Percentiles rank a stretch among this genome's conserved stretches.
Conservation (phyloP, 768 basidiomycete species). For the Pleurotus citrinopileatus region DNA sequence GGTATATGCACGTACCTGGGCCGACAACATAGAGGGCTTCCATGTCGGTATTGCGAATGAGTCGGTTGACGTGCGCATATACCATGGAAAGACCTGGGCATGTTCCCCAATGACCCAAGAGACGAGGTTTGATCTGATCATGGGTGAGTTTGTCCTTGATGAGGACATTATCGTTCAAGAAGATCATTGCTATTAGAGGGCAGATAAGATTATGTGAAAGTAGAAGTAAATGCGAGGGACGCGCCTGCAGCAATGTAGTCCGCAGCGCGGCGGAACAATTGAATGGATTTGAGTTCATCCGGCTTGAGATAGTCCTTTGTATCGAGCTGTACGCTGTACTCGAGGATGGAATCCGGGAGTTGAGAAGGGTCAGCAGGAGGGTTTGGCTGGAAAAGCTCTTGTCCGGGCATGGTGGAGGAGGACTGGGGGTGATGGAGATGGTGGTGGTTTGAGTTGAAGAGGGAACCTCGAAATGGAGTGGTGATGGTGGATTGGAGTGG, state of each 20-base stretch:
- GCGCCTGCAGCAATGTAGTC: constrained; percentile 72
- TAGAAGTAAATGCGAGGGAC: constrained; percentile 12
- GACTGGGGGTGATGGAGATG: constrained; percentile 1
- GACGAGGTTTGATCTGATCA: constrained; percentile 76
- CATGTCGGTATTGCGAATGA: constrained; percentile 56
- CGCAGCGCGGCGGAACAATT: constrained; percentile 57
- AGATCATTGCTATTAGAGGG: constrained; percentile 69
- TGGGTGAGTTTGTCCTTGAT: constrained; percentile 55
- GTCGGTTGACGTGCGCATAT: constrained; percentile 67
- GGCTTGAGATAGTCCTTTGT: constrained; percentile 42
- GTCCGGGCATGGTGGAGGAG: constrained; percentile 59
- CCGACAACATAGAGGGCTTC: constrained; percentile 79
- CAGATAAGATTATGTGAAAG: neutral
- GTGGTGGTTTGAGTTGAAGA: constrained; percentile 7
- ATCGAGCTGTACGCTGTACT: constrained; percentile 46
- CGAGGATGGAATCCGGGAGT: constrained; percentile 55
- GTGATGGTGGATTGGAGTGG: no score
- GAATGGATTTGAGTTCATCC: constrained; percentile 49
- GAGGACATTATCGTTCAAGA: constrained; percentile 70
- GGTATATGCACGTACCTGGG: constrained; percentile 43
- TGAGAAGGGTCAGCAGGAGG: constrained; percentile 69
- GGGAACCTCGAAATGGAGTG: no score
- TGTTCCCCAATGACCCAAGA: constrained; percentile 85
- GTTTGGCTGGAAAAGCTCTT: constrained; percentile 55
- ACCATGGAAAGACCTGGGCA: constrained; percentile 74